A percentile compares a stretch with the other conserved stretches of the same genome.
phyloP scores from a whole-genome alignment of 2,329 filamentous ascomycete species.

The Ascochyta fabae region DNA sequence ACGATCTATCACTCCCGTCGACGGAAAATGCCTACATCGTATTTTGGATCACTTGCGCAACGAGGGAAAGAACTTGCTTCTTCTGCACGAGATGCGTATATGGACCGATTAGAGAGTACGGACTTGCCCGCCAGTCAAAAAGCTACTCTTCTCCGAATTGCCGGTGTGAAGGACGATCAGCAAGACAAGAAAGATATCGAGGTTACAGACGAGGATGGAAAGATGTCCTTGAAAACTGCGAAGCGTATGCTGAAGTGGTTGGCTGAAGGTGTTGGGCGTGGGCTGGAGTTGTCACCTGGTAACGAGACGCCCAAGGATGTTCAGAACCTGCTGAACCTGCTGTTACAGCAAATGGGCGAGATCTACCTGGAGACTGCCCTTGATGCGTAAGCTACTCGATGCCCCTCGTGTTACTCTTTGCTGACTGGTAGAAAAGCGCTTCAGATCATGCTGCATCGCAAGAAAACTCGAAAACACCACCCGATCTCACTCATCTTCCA shows the following conservation, averaged over 20 bases:
- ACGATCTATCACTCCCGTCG: conserved; percentile 90
- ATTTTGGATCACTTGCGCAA: conserved; percentile 90
- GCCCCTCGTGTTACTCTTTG: neutral
- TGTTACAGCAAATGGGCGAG: conserved; percentile 87
- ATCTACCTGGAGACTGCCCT: conserved; percentile 73
- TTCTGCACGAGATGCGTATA: conserved; percentile 88
- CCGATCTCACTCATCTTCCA: conserved; percentile 83
- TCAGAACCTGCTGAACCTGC: conserved; percentile 78
- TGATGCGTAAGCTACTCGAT: conserved; percentile 56
- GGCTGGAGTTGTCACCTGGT: conserved; percentile 85
- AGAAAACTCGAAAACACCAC: conserved; percentile 82
- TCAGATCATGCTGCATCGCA: conserved; percentile 76
- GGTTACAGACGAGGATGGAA: conserved; percentile 87
- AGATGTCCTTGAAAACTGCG: conserved; percentile 81
- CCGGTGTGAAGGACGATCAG: conserved; percentile 77
- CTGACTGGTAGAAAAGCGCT: conserved; percentile 36
- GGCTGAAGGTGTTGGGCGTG: conserved; percentile 89
- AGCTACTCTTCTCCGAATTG: conserved; percentile 86
- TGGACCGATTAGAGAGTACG: conserved; percentile 85
- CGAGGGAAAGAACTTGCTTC: conserved; percentile 87
- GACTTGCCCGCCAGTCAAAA: conserved; percentile 89
- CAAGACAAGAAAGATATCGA: conserved; percentile 85
- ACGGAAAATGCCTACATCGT: conserved; percentile 88
- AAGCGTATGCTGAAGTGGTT: conserved; percentile 99
- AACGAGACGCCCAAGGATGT: conserved; percentile 95